phyloP scores from a whole-genome alignment of 805 yeast genomes.

The Tetrapisispora pingtungensis region DNA sequence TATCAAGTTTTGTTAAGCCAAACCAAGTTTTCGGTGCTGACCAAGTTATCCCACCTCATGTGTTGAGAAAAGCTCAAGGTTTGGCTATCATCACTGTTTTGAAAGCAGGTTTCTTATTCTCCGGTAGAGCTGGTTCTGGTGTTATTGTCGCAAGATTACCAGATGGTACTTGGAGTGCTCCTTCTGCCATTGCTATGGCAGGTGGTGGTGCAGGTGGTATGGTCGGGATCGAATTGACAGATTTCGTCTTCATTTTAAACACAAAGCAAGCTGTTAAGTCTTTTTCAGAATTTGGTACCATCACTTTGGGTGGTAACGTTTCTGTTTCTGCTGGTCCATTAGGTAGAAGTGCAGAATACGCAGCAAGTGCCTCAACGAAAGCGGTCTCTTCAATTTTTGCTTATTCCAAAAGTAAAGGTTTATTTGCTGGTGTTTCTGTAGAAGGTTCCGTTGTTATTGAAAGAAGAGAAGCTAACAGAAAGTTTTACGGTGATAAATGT shows the following conservation, averaged over 20 bases:
- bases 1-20: slow-evolving; percentile 86
- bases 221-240: slow-evolving; percentile 93
- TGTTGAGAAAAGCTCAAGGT: slow-evolving; percentile 84
- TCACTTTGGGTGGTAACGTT: slow-evolving; percentile 89
- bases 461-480: slow-evolving; percentile 93
- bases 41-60: slow-evolving; percentile 77
- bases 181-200: slow-evolving; percentile 91
- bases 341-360: slow-evolving; percentile 96
- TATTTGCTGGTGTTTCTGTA: slow-evolving; percentile 93
- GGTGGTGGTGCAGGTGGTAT: slow-evolving; percentile 99
- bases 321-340: slow-evolving; percentile 96
- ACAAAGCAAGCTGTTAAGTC: slow-evolving; percentile 82
- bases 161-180: slow-evolving; percentile 96
- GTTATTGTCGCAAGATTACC: slow-evolving; percentile 87
- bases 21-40: slow-evolving; percentile 88
- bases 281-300: slow-evolving; percentile 87
- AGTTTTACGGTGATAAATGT: slow-evolving; percentile 80
- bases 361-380: slow-evolving; percentile 82
- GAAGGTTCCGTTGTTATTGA: slow-evolving; percentile 95
- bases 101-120: slow-evolving; percentile 92
- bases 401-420: slow-evolving; percentile 92
- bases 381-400: slow-evolving; percentile 88
- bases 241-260: slow-evolving; percentile 89
- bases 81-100: slow-evolving; percentile 84
- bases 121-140: slow-evolving; percentile 97